These are phyloP conservation scores for Nannochloropsis gaditana DNA, from an alignment of 108 stramenopile genomes.

Conservation along the genomic window DNA sequence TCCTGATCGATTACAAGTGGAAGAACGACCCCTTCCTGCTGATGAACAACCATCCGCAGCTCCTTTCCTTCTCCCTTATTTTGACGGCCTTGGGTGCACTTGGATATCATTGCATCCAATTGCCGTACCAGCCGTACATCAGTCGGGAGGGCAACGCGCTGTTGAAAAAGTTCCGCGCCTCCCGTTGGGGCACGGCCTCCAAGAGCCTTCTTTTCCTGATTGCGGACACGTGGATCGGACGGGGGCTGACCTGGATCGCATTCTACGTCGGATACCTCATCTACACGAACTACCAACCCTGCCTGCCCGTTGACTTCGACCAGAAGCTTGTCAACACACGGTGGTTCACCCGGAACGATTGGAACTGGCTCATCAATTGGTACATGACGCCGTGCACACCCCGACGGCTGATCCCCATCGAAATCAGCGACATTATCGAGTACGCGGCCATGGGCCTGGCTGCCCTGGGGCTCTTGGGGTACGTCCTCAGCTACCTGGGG, in stretches of 20 bases:
- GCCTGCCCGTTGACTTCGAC: neutral
- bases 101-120: slow-evolving; percentile 7
- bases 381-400: slow-evolving; percentile 1
- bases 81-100: neutral
- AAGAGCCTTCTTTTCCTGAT: neutral
- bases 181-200: neutral
- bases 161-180: neutral
- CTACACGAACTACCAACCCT: neutral
- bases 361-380: slow-evolving; percentile 1
- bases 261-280: neutral
- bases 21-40: slow-evolving; percentile 3
- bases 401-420: neutral
- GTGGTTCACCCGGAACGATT: slow-evolving; percentile 8
- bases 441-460: neutral
- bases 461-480: neutral
- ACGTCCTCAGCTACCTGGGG: neutral
- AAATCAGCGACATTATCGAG: neutral
- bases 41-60: neutral
- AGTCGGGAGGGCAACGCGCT: neutral
- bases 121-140: neutral
- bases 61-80: neutral
- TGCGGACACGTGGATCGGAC: neutral
- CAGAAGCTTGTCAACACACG: neutral
- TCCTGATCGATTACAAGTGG: slow-evolving; percentile 20
- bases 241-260: neutral